A percentile compares a stretch with the other conserved stretches of the same genome.
These are phyloP conservation scores for Fusarium euwallaceae DNA, from an alignment of 2,329 filamentous ascomycete genomes.

Conservation along the genomic window DNA sequence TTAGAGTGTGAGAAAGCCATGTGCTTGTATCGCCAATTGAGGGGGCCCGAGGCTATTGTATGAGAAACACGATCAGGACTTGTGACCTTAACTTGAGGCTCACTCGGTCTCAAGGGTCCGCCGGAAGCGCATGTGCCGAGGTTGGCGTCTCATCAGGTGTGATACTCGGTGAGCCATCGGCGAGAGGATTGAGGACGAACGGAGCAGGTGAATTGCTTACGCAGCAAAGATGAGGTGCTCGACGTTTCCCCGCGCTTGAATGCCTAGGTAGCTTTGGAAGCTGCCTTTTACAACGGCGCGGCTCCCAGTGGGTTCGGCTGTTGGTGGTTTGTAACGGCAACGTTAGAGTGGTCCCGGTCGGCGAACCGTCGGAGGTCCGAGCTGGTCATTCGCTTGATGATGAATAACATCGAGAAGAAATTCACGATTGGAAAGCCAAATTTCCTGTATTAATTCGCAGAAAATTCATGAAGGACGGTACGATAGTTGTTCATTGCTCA, in stretches of 20 bases:
- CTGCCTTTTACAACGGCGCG: not conserved
- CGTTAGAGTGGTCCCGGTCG: not conserved
- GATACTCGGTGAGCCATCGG: not conserved
- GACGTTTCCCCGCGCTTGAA: not conserved
- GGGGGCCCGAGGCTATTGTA: not conserved
- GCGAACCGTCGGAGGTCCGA: slow-evolving; percentile 21
- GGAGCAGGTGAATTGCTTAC: not conserved
- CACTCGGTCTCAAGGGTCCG: not conserved
- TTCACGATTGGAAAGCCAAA: not conserved
- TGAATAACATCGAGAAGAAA: not conserved
- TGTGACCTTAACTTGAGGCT: not conserved
- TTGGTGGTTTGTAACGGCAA: slow-evolving; percentile 9
- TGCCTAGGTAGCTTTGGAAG: not conserved
- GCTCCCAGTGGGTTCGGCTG: not conserved
- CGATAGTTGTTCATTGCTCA: not conserved
- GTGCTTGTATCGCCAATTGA: not conserved
- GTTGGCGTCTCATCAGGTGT: not conserved
- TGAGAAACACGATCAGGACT: not conserved
- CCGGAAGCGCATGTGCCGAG: slow-evolving; percentile 5
- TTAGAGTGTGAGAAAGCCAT: not conserved
- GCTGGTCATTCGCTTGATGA: not conserved
- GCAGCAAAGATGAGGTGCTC: not conserved
- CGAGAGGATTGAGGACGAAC: not conserved
- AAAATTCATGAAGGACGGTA: not conserved
- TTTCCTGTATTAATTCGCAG: not conserved